phyloP scores from a whole-genome alignment of 306 rosid genomes.

The Lablab purpureus region DNA sequence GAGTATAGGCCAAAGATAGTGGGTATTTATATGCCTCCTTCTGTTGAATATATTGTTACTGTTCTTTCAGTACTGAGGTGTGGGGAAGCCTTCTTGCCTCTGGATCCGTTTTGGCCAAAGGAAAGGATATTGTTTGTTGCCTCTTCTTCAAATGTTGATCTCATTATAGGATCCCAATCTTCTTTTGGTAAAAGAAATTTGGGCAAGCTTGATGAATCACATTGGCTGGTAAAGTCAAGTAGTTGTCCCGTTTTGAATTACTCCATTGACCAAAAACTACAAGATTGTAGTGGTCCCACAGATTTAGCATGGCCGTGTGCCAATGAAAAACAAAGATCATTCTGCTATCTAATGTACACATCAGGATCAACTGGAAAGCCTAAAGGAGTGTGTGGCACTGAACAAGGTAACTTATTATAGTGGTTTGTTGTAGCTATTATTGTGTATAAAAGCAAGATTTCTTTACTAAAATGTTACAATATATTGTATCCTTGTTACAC shows the following conservation, averaged over 20 bases:
- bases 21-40: constrained; percentile 82
- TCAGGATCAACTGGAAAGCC: constrained; percentile 97
- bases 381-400: constrained; percentile 92
- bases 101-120: constrained; percentile 87
- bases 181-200: constrained; percentile 54
- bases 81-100: constrained; percentile 86
- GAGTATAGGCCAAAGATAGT: constrained; percentile 65
- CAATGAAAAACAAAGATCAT: constrained; percentile 59
- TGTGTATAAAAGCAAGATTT: neutral
- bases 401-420: constrained; percentile 60
- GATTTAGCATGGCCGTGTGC: constrained; percentile 66
- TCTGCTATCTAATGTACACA: constrained; percentile 88
- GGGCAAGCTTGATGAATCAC: constrained; percentile 52
- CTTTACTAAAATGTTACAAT: neutral
- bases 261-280: constrained; percentile 59
- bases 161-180: constrained; percentile 61
- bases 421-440: constrained; percentile 11
- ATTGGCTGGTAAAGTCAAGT: constrained; percentile 58
- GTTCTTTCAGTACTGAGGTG: constrained; percentile 78
- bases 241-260: constrained; percentile 57
- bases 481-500: constrained; percentile 3
- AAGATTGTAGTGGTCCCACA: constrained; percentile 31
- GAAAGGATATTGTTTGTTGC: constrained; percentile 62
- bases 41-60: constrained; percentile 74
- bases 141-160: constrained; percentile 63